These are phyloP conservation scores for Neoscytalidium dimidiatum DNA, from an alignment of 2,329 filamentous ascomycete genomes.

Conservation along the genomic window DNA sequence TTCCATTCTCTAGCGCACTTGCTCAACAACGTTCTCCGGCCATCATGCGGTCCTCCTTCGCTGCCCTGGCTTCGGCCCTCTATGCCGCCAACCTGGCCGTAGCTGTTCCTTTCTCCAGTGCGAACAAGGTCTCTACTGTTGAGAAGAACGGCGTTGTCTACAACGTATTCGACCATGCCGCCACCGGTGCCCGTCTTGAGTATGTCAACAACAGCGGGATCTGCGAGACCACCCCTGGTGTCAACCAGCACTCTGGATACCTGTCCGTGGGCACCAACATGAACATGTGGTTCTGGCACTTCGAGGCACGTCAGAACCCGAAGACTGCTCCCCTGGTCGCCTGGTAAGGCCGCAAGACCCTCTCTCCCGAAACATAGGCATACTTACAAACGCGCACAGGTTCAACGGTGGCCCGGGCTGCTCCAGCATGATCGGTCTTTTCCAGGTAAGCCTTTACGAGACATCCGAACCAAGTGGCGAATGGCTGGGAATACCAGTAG, in stretches of 20 bases:
- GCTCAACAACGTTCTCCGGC: not conserved
- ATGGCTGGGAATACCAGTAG: too few relatives aligned
- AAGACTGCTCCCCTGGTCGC: constrained; percentile 48
- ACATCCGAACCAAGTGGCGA: too few relatives aligned
- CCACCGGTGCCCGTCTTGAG: constrained; percentile 30
- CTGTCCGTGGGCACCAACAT: constrained; percentile 37
- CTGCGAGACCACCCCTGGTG: constrained; percentile 43
- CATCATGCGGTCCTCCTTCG: constrained; percentile 24
- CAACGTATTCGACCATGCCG: constrained; percentile 34
- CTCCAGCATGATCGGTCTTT: constrained; percentile 16
- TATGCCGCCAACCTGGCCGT: constrained; percentile 19
- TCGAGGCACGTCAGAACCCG: constrained; percentile 49
- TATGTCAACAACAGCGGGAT: constrained; percentile 41
- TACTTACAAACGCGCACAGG: constrained; percentile 43
- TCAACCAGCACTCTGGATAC: constrained; percentile 40
- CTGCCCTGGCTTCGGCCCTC: constrained; percentile 23
- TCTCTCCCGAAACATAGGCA: constrained; percentile 26
- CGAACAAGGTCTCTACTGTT: constrained; percentile 28
- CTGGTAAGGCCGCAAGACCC: not conserved
- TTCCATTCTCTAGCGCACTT: not conserved
- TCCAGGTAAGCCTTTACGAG: too few relatives aligned
- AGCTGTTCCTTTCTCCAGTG: constrained; percentile 23
- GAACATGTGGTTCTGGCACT: constrained; percentile 51
- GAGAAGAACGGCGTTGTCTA: constrained; percentile 28
- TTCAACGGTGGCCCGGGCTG: constrained; percentile 18